Evolutionary conservation across 306 rosid species (phyloP).

Genomic region (Acacia acuminata): DNA sequence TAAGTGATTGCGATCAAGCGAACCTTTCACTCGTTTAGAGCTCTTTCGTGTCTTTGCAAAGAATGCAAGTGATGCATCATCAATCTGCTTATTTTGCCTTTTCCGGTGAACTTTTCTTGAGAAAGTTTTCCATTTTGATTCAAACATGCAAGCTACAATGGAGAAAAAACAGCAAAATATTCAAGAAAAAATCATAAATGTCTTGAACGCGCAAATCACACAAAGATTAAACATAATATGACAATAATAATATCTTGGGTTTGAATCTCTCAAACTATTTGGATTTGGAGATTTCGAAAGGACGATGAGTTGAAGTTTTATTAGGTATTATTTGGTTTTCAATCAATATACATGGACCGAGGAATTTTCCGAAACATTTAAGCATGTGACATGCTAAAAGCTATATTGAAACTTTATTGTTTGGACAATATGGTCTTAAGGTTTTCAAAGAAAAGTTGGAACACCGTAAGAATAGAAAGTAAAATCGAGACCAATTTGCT

Average conservation of each 20-base stretch:
- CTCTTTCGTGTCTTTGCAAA: slow-evolving; percentile 74
- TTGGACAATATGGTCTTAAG: too few relatives aligned
- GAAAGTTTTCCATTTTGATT: slow-evolving; percentile 82
- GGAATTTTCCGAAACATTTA: background rate
- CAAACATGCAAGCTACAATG: slow-evolving; percentile 68
- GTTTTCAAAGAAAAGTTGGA: background rate
- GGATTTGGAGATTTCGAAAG: background rate
- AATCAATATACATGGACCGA: background rate
- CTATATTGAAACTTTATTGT: background rate
- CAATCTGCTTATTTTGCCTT: slow-evolving; percentile 31
- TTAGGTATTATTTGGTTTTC: background rate
- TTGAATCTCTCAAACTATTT: background rate
- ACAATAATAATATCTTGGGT: background rate
- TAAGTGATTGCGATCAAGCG: slow-evolving; percentile 55
- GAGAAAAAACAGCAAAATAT: background rate
- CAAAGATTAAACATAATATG: slow-evolving; percentile 4
- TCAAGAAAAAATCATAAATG: background rate
- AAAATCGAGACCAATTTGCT: slow-evolving; percentile 1
- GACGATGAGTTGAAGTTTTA: background rate
- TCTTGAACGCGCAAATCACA: background rate
- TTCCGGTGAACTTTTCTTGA: slow-evolving; percentile 56
- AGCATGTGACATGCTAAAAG: background rate
- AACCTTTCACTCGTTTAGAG: slow-evolving; percentile 58
- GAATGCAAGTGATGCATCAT: slow-evolving; percentile 50
- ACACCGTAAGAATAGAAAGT: background rate